A percentile compares a stretch with the other conserved stretches of the same genome.
Conservation (phyloP, 2,329 filamentous ascomycete species). For the Aspergillus vadensis region DNA sequence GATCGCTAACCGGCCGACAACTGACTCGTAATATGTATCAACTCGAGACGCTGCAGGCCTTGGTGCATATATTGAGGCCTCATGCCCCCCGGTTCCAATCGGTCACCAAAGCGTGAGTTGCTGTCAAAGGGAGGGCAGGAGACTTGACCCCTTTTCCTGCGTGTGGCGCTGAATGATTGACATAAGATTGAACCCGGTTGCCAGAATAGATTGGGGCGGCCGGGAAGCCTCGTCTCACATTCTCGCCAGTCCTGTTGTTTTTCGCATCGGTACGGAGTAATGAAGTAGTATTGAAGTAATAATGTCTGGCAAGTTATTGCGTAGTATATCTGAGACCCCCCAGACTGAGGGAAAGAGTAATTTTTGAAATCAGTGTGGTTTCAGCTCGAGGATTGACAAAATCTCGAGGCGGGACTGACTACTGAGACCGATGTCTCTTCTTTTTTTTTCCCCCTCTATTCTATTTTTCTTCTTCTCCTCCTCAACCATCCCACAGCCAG, state of each 20-base stretch:
- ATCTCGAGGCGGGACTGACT: too few species aligned
- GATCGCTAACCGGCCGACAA: neutral
- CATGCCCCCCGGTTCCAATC: neutral
- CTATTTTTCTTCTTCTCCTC: neutral
- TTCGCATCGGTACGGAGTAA: neutral
- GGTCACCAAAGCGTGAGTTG: neutral
- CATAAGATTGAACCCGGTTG: constrained; percentile 15
- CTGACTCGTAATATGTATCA: constrained; percentile 1
- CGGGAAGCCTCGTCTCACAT: constrained; percentile 15
- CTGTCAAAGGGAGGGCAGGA: neutral
- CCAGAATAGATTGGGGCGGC: constrained; percentile 5
- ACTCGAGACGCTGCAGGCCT: neutral
- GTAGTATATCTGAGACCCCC: constrained; percentile 10
- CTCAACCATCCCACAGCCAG: neutral
- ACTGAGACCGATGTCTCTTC: too few species aligned
- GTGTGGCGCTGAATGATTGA: constrained; percentile 21
- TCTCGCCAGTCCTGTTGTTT: constrained; percentile 1
- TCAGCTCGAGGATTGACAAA: neutral
- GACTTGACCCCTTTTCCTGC: constrained; percentile 14
- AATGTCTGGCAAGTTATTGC: neutral
- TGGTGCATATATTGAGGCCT: constrained; percentile 6
- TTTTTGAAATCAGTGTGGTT: neutral
- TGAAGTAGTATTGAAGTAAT: neutral
- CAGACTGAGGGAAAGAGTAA: neutral
- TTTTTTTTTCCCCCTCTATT: too few species aligned